Evolutionary conservation across 2,329 filamentous ascomycete species (phyloP).

Genomic region (Neofusicoccum laricinum): DNA sequence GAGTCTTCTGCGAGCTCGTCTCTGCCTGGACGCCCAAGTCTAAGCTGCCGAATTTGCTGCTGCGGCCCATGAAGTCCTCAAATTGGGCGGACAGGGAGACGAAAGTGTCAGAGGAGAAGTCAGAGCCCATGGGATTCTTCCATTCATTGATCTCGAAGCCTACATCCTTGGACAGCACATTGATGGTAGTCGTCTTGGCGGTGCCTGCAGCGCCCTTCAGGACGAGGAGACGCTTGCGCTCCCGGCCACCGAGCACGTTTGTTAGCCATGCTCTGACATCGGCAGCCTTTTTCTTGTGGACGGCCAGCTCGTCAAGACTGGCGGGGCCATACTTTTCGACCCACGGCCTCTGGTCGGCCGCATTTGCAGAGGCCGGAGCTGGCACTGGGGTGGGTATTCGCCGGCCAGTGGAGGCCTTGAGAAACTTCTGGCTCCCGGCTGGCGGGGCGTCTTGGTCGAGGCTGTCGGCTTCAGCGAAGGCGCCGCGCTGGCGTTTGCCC

Average conservation of each 20-base stretch:
- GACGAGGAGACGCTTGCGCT: slow-evolving; percentile 69
- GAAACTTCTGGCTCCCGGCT: slow-evolving; percentile 44
- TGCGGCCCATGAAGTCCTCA: slow-evolving; percentile 83
- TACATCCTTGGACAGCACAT: slow-evolving; percentile 74
- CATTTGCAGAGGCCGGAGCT: slow-evolving; percentile 21
- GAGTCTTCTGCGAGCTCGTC: background rate
- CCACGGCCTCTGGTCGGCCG: slow-evolving; percentile 72
- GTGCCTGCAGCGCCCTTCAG: slow-evolving; percentile 88
- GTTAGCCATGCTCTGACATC: slow-evolving; percentile 84
- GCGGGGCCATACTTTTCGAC: slow-evolving; percentile 76
- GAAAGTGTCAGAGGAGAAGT: slow-evolving; percentile 59
- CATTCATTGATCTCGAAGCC: slow-evolving; percentile 79
- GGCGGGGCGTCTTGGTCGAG: slow-evolving; percentile 22
- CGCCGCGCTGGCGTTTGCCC: slow-evolving; percentile 26
- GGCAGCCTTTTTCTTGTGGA: slow-evolving; percentile 89
- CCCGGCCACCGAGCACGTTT: slow-evolving; percentile 62
- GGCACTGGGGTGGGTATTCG: slow-evolving; percentile 30
- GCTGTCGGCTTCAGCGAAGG: slow-evolving; percentile 17
- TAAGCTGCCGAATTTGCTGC: slow-evolving; percentile 70
- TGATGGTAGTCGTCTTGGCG: slow-evolving; percentile 87
- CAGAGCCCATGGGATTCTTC: slow-evolving; percentile 73
- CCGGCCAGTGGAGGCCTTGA: slow-evolving; percentile 36
- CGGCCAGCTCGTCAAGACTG: slow-evolving; percentile 78
- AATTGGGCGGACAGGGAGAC: slow-evolving; percentile 77
- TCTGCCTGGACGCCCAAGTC: background rate